These are phyloP conservation scores for Setomelanomma holmii DNA, from an alignment of 2,329 filamentous ascomycete genomes.

Conservation along the genomic window DNA sequence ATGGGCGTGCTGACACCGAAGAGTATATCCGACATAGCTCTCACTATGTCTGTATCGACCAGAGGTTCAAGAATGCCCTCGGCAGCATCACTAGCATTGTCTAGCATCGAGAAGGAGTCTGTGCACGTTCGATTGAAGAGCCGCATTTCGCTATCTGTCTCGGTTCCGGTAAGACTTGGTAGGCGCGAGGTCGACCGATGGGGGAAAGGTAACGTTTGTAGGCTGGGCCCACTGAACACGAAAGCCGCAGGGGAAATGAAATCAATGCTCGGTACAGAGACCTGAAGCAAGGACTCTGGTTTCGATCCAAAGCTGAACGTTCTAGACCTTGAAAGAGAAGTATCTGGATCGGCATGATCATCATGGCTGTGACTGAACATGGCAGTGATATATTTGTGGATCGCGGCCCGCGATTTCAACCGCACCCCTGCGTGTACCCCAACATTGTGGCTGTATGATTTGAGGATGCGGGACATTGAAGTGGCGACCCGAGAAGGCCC, in stretches of 20 bases:
- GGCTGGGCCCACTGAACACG: conserved; percentile 42
- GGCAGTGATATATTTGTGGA: conserved; percentile 37
- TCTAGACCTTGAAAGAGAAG: conserved; percentile 18
- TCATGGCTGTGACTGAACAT: conserved; percentile 29
- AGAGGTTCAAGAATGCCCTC: conserved; percentile 35
- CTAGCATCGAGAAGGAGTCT: conserved; percentile 29
- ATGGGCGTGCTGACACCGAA: conserved; percentile 23
- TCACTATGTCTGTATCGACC: conserved; percentile 21
- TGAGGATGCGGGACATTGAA: background rate
- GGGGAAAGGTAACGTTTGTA: conserved; percentile 35
- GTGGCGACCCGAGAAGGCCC: background rate
- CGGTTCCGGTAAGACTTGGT: conserved; percentile 25
- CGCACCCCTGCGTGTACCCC: conserved; percentile 17
- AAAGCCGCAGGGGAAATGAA: conserved; percentile 42
- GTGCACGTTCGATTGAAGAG: conserved; percentile 22
- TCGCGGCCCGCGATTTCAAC: conserved; percentile 25
- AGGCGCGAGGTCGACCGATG: conserved; percentile 26
- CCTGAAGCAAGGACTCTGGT: conserved; percentile 20
- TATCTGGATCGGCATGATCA: conserved; percentile 4
- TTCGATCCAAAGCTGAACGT: conserved; percentile 30
- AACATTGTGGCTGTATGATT: conserved; percentile 9
- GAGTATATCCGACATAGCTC: conserved; percentile 38
- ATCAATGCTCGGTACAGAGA: conserved; percentile 38
- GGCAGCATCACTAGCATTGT: conserved; percentile 22
- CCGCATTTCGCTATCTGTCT: conserved; percentile 17